Evolutionary conservation across 257 asterid species (phyloP), one percentile per base, ranked within the genome.

Genomic region (Echites panduratus): DNA sequence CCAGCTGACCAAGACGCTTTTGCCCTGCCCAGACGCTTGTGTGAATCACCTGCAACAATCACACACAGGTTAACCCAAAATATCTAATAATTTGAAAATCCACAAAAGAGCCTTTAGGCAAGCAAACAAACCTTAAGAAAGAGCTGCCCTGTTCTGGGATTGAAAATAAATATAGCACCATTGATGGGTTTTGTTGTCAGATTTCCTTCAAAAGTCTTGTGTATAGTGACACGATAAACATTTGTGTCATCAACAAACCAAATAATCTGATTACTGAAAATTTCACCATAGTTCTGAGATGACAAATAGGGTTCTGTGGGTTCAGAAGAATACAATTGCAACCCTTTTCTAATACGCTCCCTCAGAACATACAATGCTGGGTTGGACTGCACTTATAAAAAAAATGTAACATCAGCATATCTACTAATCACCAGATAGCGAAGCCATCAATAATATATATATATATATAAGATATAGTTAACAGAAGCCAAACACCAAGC

Each of bases 11-110:
- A 58, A 92, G 93, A 56, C 99, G 96, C 83, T 95, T 95, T 81
- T 95, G 99, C 73, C 99, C 99, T 49, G 99, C 99, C 99, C 99
- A 95, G 32, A 95, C 99, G 70, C 99, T 95, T 44, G 99, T 95
- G 83, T 95, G 99, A 77, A 95, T 95, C 76, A 95, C 99, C 98
- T 93, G 62, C 69, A 72, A 75, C 70, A 56, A 19, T 6, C 13
- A 17, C 9, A 49, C 26, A 67, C 56, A 12, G 48, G 56, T 43
- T 24, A 68, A 49, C 32, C 57, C 11, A 22, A 19, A 38, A 32
- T 14, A 70, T 61, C 40, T 5, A 22, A 61, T 5, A 38, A 70
- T 2, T 29, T 26, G 65, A 16, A 41, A 24, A 73, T 40, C n/a
- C 12, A 40, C 22, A 35, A 12, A 4, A 48, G 9, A 9, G 54